Base-by-base conservation (phyloP, 331 rosid genomes). In the Quercus lobata region DNA sequence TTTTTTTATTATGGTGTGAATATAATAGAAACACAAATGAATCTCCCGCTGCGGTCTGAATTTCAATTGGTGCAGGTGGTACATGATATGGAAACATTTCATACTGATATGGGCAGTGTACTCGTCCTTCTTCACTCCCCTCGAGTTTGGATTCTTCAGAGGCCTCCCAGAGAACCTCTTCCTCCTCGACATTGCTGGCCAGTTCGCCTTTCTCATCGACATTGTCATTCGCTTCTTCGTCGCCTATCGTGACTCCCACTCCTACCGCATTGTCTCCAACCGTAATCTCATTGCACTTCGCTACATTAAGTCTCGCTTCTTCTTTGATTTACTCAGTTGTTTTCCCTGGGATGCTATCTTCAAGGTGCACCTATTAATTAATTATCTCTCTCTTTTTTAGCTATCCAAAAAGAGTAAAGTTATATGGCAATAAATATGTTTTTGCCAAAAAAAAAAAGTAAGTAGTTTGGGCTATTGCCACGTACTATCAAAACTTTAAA, bases 61-160 rank as follows among this genome's bases (percentile, higher is more conserved):
- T 10, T 7, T 3, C 6, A n/a, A 12, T 60, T n/a, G 27, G 53
- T 12, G 85, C 88, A 91, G 95, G 91, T 84, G 87, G 90, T 89
- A 89, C 82, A 30, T 32, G 53, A 84, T 6, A 34, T 91, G 95
- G 95, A 91, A 78, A 74, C 88, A 89, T 71, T 87, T 91, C 82
- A 89, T 91, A 30, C 82, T 91, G 71, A 7, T 89, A 77, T 91
- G 93, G 96, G 89, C 96, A 9, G 85, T 86, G 11, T 89, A 89
- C 80, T 91, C 96, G 0, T 89, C 96, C 44, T 91, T 91, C 86
- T 91, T 89, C 90, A 91, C 96, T 1, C 93, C 96, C 0, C 66
- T 91, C 79, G 96, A 91, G 80, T 91, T 91, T 5, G 96, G 93
- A 5, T 91, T 91, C 93, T 89, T 91, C 87, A 60, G 91, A 57